Base-by-base conservation (phyloP, 2,329 filamentous ascomycete species). In the Penicillium paneum region DNA sequence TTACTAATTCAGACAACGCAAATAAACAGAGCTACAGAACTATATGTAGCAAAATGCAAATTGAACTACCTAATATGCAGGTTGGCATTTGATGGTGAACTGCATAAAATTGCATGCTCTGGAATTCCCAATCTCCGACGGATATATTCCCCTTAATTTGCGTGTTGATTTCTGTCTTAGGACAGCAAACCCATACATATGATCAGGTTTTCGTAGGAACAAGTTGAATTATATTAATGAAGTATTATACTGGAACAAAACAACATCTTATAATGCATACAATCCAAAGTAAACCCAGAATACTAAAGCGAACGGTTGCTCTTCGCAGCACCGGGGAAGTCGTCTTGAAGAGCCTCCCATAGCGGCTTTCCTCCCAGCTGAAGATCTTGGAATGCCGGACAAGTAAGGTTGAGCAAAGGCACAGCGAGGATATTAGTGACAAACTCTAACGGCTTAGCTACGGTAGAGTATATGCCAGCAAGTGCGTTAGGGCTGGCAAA, bases 401-500 rank as follows among this genome's bases (percentile, higher is more conserved):
- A 72, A 10, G 60, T 61, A 28, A 72, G 41, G 24, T 69, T 61
- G 12, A 69, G 49, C 44, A 72, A 50, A 5, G 69, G 64, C 26
- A 60, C 56, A n/a, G 58, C 48, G 21, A 74, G 49, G 3, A 64
- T 57, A n/a, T 70, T 63, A 2, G 63, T 67, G 17, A 73, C 44
- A 8, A 69, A 57, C 26, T 66, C 61, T 48, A 72, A 35, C 2
- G 69, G 67, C 8, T 53, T 59, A 2, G 68, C 63, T 15, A 72
- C 43, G 0, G 69, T 68, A 45, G 60, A 54, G 47, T 67, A 71
- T 10, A 74, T 19, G 2, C 62, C 63, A 12, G 63, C 57, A 19
- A 75, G 58, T 1, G 67, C 59, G 49, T 71, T 66, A 8, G 72
- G 73, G 28, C 68, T 67, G 28, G 66, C 62, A 6, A 65, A 63